phyloP scores from a whole-genome alignment of 208 protist species.

The Trypanosoma scelopori region DNA sequence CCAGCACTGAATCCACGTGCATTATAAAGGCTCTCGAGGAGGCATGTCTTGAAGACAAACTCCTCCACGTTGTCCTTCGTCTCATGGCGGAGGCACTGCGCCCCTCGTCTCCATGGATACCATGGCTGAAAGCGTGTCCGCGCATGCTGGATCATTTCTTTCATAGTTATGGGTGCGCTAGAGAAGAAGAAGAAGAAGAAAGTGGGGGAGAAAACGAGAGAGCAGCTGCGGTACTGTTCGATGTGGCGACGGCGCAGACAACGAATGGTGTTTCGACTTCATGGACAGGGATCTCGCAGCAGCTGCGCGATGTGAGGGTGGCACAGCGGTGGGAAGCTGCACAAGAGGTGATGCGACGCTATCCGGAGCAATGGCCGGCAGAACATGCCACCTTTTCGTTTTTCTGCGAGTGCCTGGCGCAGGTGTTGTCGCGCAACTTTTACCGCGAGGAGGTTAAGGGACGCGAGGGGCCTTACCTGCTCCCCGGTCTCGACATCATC shows the following conservation, averaged over 20 bases:
- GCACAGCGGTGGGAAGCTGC: conserved; percentile 50
- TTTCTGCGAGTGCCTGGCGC: conserved; percentile 72
- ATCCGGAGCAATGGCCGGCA: conserved; percentile 62
- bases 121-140: conserved; percentile 78
- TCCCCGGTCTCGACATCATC: conserved; percentile 82
- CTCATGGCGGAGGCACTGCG: conserved; percentile 73
- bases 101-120: conserved; percentile 44
- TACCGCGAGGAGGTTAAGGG: conserved; percentile 76
- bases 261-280: not conserved
- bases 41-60: conserved; percentile 29
- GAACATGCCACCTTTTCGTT: conserved; percentile 41
- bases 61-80: conserved; percentile 65
- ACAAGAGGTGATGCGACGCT: conserved; percentile 42
- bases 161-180: too few species aligned
- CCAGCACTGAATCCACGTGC: conserved; percentile 25
- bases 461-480: conserved; percentile 79
- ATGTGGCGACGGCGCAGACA: not conserved
- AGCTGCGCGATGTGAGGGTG: conserved; percentile 57
- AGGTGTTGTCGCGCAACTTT: conserved; percentile 86
- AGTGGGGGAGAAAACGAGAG: conserved; percentile 22
- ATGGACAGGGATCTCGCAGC: conserved; percentile 65
- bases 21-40: conserved; percentile 15
- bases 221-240: conserved; percentile 27
- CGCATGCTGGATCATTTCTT: conserved; percentile 76
- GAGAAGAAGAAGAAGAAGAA: too few species aligned